phyloP scores from a whole-genome alignment of 2,329 filamentous ascomycete genomes.

The Sporothrix sp. region DNA sequence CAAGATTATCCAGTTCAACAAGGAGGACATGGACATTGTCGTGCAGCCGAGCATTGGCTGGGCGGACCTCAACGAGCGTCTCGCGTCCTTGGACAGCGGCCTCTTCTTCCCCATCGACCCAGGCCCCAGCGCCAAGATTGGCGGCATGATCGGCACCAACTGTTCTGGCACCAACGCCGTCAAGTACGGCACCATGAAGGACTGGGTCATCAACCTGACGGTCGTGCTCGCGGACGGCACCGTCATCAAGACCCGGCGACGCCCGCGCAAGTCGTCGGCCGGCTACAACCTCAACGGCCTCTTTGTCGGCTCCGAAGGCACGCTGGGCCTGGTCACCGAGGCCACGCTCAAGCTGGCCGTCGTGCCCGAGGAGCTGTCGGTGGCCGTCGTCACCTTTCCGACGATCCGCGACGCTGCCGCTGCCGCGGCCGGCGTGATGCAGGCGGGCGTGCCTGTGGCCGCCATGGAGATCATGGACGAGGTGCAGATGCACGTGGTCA shows the following conservation, averaged over 20 bases:
- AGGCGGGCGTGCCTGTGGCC: constrained; percentile 61
- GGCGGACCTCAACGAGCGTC: constrained; percentile 72
- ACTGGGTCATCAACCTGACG: constrained; percentile 76
- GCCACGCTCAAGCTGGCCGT: constrained; percentile 72
- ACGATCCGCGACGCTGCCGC: constrained; percentile 66
- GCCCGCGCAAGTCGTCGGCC: constrained; percentile 72
- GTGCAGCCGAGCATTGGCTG: constrained; percentile 89
- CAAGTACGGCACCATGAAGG: constrained; percentile 77
- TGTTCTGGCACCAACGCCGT: constrained; percentile 72
- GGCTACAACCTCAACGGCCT: constrained; percentile 75
- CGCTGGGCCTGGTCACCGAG: constrained; percentile 71
- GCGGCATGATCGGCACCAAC: constrained; percentile 75
- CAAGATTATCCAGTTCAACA: constrained; percentile 65
- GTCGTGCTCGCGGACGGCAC: constrained; percentile 71
- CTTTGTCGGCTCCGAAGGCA: constrained; percentile 76
- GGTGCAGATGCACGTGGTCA: constrained; percentile 76
- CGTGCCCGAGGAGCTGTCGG: constrained; percentile 64
- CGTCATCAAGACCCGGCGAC: constrained; percentile 65
- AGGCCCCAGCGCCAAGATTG: constrained; percentile 61
- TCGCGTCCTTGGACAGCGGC: constrained; percentile 58
- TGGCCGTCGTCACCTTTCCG: constrained; percentile 72
- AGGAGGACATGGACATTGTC: constrained; percentile 84
- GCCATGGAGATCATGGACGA: constrained; percentile 86
- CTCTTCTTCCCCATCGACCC: constrained; percentile 91
- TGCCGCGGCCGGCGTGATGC: constrained; percentile 66